Base-by-base conservation (phyloP, 129 eudicot species). In the Flaveria robusta region DNA sequence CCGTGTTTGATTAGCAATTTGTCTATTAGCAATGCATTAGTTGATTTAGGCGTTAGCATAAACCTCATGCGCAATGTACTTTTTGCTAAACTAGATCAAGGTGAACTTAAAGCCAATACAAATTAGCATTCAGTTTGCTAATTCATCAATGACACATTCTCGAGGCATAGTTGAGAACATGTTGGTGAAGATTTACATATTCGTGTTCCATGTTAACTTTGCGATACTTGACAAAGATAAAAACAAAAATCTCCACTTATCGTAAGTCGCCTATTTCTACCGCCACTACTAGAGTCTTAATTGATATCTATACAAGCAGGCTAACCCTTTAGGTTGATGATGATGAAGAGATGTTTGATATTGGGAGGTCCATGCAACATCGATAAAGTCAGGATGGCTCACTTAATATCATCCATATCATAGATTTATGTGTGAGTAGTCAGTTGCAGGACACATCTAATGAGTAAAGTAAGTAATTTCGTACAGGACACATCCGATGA, bases 1-100 rank as follows among this genome's bases (percentile, higher is more conserved):
- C 31, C 56, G 12, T 74, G 39, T 34, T 34, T 34, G 5, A 34
- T 34, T 7, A 34, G 7, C 7, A 34, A 34, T 34, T 5, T 34
- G 5, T 34, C 39, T 34, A 34, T 34, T 34, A 34, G 39, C 7
- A 34, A 34, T 34, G 39, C 39, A 34, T 34, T 34, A 5, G 39
- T 15, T 29, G 69, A 74, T 15, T 14, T 58, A 9, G 78, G 69
- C 2, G 78, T 52, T 5, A 74, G 78, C 42, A 74, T 74, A 5
- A 74, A 58, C 16, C 23, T 72, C n/a, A 47, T 72, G 76, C 76
- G 46, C 10, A 50, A 3, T 2, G 26, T n/a, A 5, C 1, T 51
- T 15, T 72, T 5, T 27, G 16, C n/a, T 10, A 47, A 50, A 31
- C 39, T 72, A 3, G 27, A 13, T 5, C 15, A 43, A 10, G 20